Evolutionary conservation across 2,329 filamentous ascomycete species (phyloP).

Genomic region (Pseudogymnoascus sp.): DNA sequence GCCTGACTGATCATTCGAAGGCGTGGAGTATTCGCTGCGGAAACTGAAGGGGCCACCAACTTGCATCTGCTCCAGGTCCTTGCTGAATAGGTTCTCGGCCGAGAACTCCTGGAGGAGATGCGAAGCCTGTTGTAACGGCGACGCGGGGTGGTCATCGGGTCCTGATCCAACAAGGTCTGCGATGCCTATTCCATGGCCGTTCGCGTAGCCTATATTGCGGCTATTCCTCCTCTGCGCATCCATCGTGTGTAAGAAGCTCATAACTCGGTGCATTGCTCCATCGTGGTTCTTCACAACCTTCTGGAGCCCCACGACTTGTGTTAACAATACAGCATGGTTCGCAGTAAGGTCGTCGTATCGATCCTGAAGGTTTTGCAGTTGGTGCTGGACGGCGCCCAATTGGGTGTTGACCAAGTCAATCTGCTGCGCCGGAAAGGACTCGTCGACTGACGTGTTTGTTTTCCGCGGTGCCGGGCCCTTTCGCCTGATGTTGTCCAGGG

Average conservation of each 20-base stretch:
- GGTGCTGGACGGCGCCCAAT: conserved; percentile 81
- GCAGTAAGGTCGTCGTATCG: conserved; percentile 70
- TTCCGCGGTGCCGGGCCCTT: conserved; percentile 93
- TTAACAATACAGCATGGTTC: conserved; percentile 54
- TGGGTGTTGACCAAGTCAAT: conserved; percentile 84
- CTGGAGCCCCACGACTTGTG: conserved; percentile 54
- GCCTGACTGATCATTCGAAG: conserved; percentile 24
- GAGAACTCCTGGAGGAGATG: conserved; percentile 60
- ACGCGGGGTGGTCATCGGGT: conserved; percentile 55
- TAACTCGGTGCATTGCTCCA: conserved; percentile 62
- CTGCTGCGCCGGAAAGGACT: conserved; percentile 75
- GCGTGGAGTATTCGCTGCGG: conserved; percentile 27
- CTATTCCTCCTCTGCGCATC: conserved; percentile 59
- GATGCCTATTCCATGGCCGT: conserved; percentile 31
- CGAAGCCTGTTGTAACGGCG: conserved; percentile 60
- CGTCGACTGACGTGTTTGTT: conserved; percentile 56
- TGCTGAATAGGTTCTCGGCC: conserved; percentile 56
- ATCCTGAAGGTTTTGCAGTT: conserved; percentile 80
- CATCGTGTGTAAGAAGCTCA: conserved; percentile 58
- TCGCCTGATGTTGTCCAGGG: conserved; percentile 88
- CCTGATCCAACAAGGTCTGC: conserved; percentile 26
- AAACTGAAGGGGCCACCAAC: conserved; percentile 21
- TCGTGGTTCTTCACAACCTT: conserved; percentile 62
- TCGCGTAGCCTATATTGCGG: conserved; percentile 38
- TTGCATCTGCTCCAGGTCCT: conserved; percentile 59